Evolutionary conservation across 352 stramenopile genomes (phyloP), one percentile per base, ranked within the genome.

Genomic region (Globisporangium emineosum): DNA sequence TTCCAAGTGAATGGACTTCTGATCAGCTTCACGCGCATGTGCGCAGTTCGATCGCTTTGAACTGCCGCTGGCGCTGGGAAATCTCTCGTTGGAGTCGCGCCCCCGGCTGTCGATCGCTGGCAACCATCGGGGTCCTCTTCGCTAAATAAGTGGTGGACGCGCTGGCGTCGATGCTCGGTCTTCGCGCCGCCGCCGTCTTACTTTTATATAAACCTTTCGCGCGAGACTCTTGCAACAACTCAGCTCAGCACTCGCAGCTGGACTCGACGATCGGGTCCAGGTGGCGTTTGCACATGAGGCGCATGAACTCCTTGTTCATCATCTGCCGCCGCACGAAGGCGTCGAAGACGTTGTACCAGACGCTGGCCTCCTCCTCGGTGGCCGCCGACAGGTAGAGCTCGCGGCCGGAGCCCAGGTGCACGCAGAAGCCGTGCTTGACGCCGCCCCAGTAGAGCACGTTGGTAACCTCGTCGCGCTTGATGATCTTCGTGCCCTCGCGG

Each of bases 381-480:
- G 70, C 47, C 21, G 78, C 80, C 29, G 65, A 77, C 47, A 89
- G 64, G 67, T 78, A 89, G 32, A 88, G 72, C 37, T 76, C 32
- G 35, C 78, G 80, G 19, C 81, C 78, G 40, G 68, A 82, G 64
- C 78, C 69, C 19, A 89, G 69, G 57, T 81, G 74, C 19, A 86
- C 69, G 58, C 74, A 86, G 55, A 89, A 72, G 23, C 80, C 80
- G 62, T 89, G 75, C 27, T 79, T 76, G 33, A 80, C 77, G 42
- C 80, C 80, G 50, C 66, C 69, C 76, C 76, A 89, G 63, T 86
- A 89, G 9, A 86, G 59, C 64, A 89, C 78, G 71, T 89, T 81
- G 57, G 71, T 80, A 54, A 89, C 65, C 45, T 79, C 71, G 52
- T 86, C 78, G 60, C 80, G 76, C 52, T 75, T 67, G 13, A 86